Base-by-base conservation (phyloP, 2,329 filamentous ascomycete genomes). In the Bipolaris oryzae region DNA sequence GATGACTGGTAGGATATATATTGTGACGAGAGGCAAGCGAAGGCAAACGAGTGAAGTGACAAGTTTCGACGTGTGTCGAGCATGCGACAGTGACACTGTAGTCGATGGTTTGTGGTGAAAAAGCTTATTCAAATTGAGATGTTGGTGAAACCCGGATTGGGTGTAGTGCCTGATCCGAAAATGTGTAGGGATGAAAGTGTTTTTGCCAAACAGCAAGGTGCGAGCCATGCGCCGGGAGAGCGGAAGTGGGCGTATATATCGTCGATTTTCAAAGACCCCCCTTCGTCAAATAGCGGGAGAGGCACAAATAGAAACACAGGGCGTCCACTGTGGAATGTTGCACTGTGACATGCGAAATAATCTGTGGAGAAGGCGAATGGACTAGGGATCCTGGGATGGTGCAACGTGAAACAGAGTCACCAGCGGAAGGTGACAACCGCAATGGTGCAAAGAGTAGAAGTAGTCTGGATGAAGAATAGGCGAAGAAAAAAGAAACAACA, bases 301-400 rank as follows among this genome's bases (percentile, higher is more conserved):
- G 39, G 28, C 20, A 45, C 25, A 25, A 44, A 39, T 15, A 48
- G 25, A 39, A 38, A 46, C 38, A 28, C 45, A 50, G 43, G 37
- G 48, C 21, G 47, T 49, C 44, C 46, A 42, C 39, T 52, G 47
- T 51, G 38, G 44, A 46, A 51, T 54, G 57, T 62, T 55, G 56
- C 60, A 58, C 54, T 53, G 55, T 58, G 62, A 60, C 55, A 44
- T 44, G 55, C 58, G 55, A 61, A 43, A 63, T 64, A 60, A 52
- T 48, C 55, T 53, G 59, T 61, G 61, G 60, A 25, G 58, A 56
- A 58, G 51, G 42, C 47, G 39, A 55, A 34, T 48, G 44, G 33
- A 42, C 43, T 23, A 43, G 44, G 28, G 50, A 53, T 33, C 54
- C 54, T 11, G 53, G 54, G 54, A 47, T 42, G 10, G 35, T 35